Percentiles rank a stretch among this genome's conserved stretches.
These are phyloP conservation scores for Strigomonas culicis DNA, from an alignment of 208 protist species.

Conservation along the genomic window DNA sequence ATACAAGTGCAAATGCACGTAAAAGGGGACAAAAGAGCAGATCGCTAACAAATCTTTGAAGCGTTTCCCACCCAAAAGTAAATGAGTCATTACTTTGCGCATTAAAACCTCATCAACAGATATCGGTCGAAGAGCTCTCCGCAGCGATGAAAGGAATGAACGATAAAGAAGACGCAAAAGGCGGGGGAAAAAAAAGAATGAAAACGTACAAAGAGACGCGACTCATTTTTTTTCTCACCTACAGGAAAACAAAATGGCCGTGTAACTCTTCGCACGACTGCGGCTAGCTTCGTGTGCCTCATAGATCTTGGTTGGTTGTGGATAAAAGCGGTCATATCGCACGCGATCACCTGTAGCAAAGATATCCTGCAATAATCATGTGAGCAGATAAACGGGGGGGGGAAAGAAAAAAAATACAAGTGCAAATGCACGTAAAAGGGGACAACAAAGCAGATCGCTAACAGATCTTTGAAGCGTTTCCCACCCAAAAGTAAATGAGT, in stretches of 20 bases:
- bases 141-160: background rate
- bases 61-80: background rate
- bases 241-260: no score
- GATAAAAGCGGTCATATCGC: slow-evolving; percentile 32
- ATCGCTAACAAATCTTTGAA: background rate
- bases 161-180: no score
- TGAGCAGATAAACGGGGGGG: background rate
- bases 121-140: background rate
- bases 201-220: background rate
- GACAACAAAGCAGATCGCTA: background rate
- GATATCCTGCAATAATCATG: background rate
- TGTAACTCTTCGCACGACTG: no score
- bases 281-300: no score
- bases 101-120: background rate
- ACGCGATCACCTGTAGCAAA: slow-evolving; percentile 28
- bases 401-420: background rate
- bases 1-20: no score
- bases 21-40: no score
- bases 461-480: slow-evolving; percentile 1
- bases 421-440: no score
- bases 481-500: background rate
- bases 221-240: no score
- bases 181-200: no score
- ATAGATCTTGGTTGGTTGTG: slow-evolving; percentile 52
- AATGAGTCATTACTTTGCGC: background rate